A percentile compares a stretch with the other conserved stretches of the same genome.
Evolutionary conservation across 2,329 filamentous ascomycete species (phyloP).

Genomic region (Aspergillus sp.): DNA sequence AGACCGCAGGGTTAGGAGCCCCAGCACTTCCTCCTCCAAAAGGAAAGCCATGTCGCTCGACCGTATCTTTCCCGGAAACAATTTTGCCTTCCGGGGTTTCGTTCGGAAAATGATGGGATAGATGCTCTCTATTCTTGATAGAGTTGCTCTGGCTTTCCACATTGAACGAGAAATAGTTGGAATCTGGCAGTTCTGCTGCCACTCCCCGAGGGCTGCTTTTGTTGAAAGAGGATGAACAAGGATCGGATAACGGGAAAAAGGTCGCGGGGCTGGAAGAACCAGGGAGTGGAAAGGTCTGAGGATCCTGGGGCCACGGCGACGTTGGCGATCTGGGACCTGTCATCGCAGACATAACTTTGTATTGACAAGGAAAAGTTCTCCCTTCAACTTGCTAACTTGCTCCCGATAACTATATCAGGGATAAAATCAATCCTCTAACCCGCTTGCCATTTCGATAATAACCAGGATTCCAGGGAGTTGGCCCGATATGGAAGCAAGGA

Average conservation of each 20-base stretch:
- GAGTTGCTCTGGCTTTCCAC: constrained; percentile 61
- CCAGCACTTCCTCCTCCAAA: constrained; percentile 46
- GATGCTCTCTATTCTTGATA: constrained; percentile 72
- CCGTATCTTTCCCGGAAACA: constrained; percentile 67
- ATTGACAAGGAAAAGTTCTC: neutral
- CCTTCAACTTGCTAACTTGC: neutral
- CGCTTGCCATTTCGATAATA: constrained; percentile 19
- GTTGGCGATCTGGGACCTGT: constrained; percentile 35
- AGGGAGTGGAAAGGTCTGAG: constrained; percentile 22
- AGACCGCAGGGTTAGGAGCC: constrained; percentile 20
- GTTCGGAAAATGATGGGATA: constrained; percentile 66
- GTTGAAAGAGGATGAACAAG: constrained; percentile 22
- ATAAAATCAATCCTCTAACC: constrained; percentile 10
- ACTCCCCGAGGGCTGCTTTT: constrained; percentile 18
- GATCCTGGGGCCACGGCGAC: constrained; percentile 32
- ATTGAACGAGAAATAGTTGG: constrained; percentile 83
- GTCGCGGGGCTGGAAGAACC: constrained; percentile 18
- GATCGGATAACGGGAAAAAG: constrained; percentile 23
- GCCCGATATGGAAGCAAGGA: neutral
- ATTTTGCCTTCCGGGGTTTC: constrained; percentile 42
- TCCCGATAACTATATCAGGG: constrained; percentile 5
- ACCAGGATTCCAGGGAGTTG: neutral
- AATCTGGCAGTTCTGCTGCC: constrained; percentile 53
- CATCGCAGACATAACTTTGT: constrained; percentile 28
- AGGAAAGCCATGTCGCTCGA: constrained; percentile 70